Percentiles rank a stretch among this genome's conserved stretches.
Conservation (phyloP, 257 asterid species). For the Gentiana straminea region DNA sequence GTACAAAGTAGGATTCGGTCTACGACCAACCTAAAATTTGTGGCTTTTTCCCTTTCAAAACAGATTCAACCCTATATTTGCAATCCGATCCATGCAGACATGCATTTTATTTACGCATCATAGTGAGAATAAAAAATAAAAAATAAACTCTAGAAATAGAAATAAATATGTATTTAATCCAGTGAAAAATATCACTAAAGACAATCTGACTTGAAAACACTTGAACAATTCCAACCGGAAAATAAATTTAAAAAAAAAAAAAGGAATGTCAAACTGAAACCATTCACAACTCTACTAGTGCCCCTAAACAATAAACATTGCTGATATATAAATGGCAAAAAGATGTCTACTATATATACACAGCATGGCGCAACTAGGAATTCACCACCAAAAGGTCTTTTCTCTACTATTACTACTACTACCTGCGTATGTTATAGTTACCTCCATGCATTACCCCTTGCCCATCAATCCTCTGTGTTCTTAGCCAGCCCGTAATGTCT, state of each 20-base stretch:
- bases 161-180: too few species aligned
- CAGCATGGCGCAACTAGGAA: slow-evolving; percentile 26
- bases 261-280: slow-evolving; percentile 16
- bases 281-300: slow-evolving; percentile 32
- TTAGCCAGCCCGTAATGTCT: slow-evolving; percentile 31
- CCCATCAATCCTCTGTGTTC: slow-evolving; percentile 15
- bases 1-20: too few species aligned
- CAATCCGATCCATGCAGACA: too few species aligned
- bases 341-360: slow-evolving; percentile 44
- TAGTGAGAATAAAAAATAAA: too few species aligned
- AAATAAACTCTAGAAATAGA: too few species aligned
- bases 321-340: slow-evolving; percentile 38
- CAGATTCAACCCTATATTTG: too few species aligned
- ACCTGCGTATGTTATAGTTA: slow-evolving; percentile 73
- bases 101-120: too few species aligned
- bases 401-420: slow-evolving; percentile 17
- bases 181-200: too few species aligned
- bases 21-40: too few species aligned
- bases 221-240: too few species aligned
- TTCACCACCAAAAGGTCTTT: slow-evolving; percentile 18
- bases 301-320: slow-evolving; percentile 1
- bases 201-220: too few species aligned
- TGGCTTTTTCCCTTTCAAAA: too few species aligned
- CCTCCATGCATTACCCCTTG: slow-evolving; percentile 56
- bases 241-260: slow-evolving; percentile 18